Conservation (phyloP, 2,329 filamentous ascomycete genomes). For the Aspergillus felis region DNA sequence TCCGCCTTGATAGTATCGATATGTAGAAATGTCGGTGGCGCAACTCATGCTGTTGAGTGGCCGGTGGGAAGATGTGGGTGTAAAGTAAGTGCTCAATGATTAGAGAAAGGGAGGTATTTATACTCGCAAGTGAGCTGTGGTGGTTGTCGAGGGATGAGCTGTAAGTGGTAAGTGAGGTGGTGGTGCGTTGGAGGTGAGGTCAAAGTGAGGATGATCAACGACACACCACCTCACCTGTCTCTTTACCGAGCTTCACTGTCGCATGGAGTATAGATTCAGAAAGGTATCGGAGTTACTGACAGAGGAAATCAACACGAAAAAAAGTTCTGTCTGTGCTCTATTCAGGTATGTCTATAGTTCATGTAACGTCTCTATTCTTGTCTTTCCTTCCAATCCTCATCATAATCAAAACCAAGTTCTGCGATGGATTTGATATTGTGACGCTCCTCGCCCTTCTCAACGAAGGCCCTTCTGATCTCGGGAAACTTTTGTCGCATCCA, state of each 20-base stretch:
- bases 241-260: background rate
- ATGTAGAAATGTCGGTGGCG: too few species aligned
- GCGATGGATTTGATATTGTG: conserved; percentile 58
- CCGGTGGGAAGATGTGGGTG: too few species aligned
- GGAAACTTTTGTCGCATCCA: conserved; percentile 69
- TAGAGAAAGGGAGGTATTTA: too few species aligned
- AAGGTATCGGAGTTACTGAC: background rate
- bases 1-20: conserved; percentile 1
- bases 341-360: background rate
- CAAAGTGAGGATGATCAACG: too few species aligned
- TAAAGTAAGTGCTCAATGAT: too few species aligned
- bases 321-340: background rate
- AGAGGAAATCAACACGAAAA: background rate
- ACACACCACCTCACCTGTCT: too few species aligned
- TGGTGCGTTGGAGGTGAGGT: too few species aligned
- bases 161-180: too few species aligned
- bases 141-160: too few species aligned
- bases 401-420: conserved; percentile 68
- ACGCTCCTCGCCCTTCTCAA: conserved; percentile 57
- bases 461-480: conserved; percentile 69
- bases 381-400: conserved; percentile 34
- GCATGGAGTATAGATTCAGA: background rate
- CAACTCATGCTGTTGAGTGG: too few species aligned
- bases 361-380: background rate
- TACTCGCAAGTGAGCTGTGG: too few species aligned